Evolutionary conservation across 352 stramenopile genomes (phyloP).

Genomic region (Saprolegnia diclina): DNA sequence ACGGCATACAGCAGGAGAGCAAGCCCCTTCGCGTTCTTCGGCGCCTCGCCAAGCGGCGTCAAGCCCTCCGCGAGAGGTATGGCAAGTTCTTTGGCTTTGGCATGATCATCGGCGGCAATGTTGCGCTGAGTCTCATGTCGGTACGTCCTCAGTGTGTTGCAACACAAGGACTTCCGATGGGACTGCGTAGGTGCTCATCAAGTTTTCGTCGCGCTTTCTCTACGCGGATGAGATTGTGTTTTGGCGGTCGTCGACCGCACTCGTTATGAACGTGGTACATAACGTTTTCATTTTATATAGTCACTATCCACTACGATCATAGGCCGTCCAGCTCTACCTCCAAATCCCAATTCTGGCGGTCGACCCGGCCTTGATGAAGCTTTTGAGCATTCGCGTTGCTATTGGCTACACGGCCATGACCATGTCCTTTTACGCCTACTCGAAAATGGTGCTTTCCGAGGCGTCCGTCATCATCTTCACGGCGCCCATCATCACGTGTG

Average conservation of each 20-base stretch:
- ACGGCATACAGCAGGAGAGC: background rate
- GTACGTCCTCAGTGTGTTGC: background rate
- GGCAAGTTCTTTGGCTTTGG: conserved; percentile 19
- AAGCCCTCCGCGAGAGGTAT: background rate
- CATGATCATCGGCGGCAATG: conserved; percentile 22
- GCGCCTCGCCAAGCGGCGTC: background rate
- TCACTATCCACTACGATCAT: background rate
- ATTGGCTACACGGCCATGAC: conserved; percentile 52
- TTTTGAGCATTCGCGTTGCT: conserved; percentile 53
- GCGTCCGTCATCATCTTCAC: conserved; percentile 60
- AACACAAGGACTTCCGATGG: conserved; percentile 31
- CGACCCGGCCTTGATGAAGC: conserved; percentile 17
- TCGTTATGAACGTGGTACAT: conserved; percentile 42
- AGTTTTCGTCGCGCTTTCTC: conserved; percentile 44
- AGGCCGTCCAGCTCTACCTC: conserved; percentile 18
- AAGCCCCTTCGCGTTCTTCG: conserved; percentile 1
- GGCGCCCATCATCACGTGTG: conserved; percentile 62
- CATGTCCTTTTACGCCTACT: conserved; percentile 67
- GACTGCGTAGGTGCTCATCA: conserved; percentile 49
- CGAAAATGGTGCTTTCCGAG: conserved; percentile 65
- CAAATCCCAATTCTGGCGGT: conserved; percentile 11
- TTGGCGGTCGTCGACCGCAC: conserved; percentile 47
- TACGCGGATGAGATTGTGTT: conserved; percentile 51
- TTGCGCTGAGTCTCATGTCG: conserved; percentile 23
- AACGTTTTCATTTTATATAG: no score